Evolutionary conservation across 2,329 filamentous ascomycete genomes (phyloP).

Genomic region (Helminthosporium solani): DNA sequence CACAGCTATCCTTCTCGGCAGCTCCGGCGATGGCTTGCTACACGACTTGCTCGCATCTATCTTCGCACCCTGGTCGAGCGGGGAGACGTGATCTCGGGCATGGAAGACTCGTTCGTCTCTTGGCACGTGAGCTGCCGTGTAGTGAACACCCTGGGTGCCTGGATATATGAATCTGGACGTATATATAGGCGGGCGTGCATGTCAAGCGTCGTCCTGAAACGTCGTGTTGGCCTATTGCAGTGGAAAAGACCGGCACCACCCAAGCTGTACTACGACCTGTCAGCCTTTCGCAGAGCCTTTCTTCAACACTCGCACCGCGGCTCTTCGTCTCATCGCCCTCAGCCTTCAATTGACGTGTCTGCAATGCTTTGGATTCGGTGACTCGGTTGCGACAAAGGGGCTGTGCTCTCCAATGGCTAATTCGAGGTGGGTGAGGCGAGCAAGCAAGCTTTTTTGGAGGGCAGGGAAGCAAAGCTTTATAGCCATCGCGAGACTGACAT

Average conservation of each 20-base stretch:
- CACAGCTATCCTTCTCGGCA: too few relatives aligned
- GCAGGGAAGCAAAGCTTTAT: not conserved
- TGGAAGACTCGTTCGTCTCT: too few relatives aligned
- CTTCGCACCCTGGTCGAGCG: too few relatives aligned
- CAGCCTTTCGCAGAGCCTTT: not conserved
- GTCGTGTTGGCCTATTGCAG: not conserved
- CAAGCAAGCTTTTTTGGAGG: not conserved
- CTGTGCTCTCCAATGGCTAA: constrained; percentile 17
- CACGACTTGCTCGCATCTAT: too few relatives aligned
- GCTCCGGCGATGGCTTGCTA: too few relatives aligned
- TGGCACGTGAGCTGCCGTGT: too few relatives aligned
- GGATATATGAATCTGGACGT: too few relatives aligned
- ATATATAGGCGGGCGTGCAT: constrained; percentile 8
- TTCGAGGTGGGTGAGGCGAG: constrained; percentile 15
- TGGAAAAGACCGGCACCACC: constrained; percentile 1
- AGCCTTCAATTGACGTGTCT: constrained; percentile 1
- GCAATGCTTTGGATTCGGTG: constrained; percentile 9
- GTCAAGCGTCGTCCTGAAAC: constrained; percentile 11
- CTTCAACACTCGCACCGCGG: not conserved
- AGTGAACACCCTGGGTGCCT: too few relatives aligned
- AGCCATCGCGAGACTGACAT: not conserved
- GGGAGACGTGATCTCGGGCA: too few relatives aligned
- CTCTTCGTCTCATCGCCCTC: not conserved
- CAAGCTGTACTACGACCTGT: not conserved
- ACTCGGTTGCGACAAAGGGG: too few relatives aligned